These are phyloP conservation scores for Amylocystis lapponica DNA, from an alignment of 768 basidiomycete genomes.

Conservation along the genomic window DNA sequence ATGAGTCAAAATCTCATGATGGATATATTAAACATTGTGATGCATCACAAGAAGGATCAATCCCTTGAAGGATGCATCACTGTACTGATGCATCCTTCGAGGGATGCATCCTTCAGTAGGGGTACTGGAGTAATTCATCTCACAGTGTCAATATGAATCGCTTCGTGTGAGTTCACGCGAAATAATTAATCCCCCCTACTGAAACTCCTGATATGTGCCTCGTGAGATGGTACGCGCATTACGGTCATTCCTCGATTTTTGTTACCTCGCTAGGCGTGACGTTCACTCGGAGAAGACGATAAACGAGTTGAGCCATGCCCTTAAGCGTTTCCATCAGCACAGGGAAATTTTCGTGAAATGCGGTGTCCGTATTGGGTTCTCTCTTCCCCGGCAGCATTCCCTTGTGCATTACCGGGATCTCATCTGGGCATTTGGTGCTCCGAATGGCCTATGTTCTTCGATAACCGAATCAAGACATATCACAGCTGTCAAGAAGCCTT, in stretches of 20 bases:
- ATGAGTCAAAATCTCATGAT: no score
- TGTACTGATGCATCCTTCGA: no score
- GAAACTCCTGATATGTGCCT: conserved; percentile 11
- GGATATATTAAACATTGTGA: no score
- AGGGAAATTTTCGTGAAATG: conserved; percentile 10
- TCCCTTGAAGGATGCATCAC: no score
- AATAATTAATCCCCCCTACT: no score
- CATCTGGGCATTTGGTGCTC: conserved; percentile 20
- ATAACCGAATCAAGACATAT: conserved; percentile 25
- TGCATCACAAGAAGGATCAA: no score
- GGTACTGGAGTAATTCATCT: no score
- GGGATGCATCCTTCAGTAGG: no score
- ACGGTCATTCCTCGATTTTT: conserved; percentile 18
- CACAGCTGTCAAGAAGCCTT: conserved; percentile 22
- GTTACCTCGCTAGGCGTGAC: conserved; percentile 15
- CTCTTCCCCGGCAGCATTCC: conserved; percentile 18
- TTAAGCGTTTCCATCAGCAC: conserved; percentile 9
- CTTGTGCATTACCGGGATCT: conserved; percentile 13
- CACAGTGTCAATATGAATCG: no score
- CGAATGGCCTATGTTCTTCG: no score
- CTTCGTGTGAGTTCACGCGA: no score
- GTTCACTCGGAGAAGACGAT: conserved; percentile 1
- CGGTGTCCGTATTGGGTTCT: conserved; percentile 13
- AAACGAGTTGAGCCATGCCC: conserved; percentile 8
- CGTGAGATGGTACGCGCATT: conserved; percentile 11